Conservation (phyloP, 2,329 filamentous ascomycete genomes). For the Ceratocystiopsis brevicomis region DNA sequence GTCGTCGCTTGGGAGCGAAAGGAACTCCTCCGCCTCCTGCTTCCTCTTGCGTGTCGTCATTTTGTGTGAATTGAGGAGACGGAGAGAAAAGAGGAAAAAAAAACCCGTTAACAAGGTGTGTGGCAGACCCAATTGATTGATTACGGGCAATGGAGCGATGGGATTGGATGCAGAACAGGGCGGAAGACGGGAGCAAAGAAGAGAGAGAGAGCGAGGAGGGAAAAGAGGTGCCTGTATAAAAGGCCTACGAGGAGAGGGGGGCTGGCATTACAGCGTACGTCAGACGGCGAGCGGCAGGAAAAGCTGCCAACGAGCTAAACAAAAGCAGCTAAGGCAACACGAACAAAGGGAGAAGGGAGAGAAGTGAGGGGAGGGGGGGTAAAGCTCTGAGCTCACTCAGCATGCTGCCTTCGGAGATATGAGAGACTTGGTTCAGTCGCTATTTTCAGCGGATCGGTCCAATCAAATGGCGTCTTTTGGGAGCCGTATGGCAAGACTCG, state of each 20-base stretch:
- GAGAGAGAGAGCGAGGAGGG: constrained; percentile 3
- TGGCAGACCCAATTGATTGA: constrained; percentile 3
- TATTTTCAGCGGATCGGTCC: background rate
- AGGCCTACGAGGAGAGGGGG: too few relatives aligned
- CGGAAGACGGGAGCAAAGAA: constrained; percentile 8
- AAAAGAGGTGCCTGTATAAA: background rate
- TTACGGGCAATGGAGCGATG: background rate
- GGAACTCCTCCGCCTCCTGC: constrained; percentile 34
- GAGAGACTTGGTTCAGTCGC: background rate
- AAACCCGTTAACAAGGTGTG: background rate
- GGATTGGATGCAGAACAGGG: background rate
- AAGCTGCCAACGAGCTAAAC: constrained; percentile 1
- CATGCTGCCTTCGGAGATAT: background rate
- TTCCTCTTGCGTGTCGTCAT: constrained; percentile 36
- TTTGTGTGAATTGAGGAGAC: constrained; percentile 5
- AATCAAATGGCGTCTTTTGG: too few relatives aligned
- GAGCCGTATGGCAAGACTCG: too few relatives aligned
- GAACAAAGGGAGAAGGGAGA: background rate
- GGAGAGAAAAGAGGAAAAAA: constrained; percentile 11
- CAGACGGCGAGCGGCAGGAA: background rate
- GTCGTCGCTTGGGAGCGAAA: constrained; percentile 32
- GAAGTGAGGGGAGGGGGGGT: constrained; percentile 3
- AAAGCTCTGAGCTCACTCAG: background rate
- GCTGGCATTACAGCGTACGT: too few relatives aligned
- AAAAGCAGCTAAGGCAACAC: constrained; percentile 1